Evolutionary conservation across 192 early-diverging fungal genomes (phyloP).

Genomic region (Entomortierella beljakovae): DNA sequence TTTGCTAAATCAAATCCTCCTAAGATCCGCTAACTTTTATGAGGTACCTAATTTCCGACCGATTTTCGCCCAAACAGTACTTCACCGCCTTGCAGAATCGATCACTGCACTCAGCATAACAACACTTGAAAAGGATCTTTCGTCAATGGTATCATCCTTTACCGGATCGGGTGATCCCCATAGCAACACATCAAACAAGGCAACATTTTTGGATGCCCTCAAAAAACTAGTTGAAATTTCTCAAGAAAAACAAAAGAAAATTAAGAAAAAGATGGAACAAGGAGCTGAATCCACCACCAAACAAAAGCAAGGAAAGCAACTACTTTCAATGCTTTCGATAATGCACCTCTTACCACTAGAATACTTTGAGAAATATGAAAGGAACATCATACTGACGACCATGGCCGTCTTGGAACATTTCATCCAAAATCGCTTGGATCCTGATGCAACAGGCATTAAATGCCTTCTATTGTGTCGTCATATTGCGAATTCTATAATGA

Average conservation of each 20-base stretch:
- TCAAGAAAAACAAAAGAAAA: not conserved
- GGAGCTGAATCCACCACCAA: not conserved
- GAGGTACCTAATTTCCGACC: slow-evolving; percentile 58
- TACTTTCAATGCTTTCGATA: slow-evolving; percentile 40
- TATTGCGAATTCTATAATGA: slow-evolving; percentile 51
- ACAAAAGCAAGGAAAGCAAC: slow-evolving; percentile 3
- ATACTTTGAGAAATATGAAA: slow-evolving; percentile 59
- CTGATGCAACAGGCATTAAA: slow-evolving; percentile 19
- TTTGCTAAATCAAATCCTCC: slow-evolving; percentile 45
- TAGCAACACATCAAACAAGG: not conserved
- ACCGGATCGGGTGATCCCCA: slow-evolving; percentile 1
- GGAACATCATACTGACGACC: slow-evolving; percentile 50
- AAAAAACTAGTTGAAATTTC: slow-evolving; percentile 11
- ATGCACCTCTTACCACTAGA: slow-evolving; percentile 62
- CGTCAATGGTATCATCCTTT: slow-evolving; percentile 20
- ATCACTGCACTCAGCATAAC: slow-evolving; percentile 21
- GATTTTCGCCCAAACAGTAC: slow-evolving; percentile 37
- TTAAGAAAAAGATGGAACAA: not conserved
- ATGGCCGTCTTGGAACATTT: slow-evolving; percentile 41
- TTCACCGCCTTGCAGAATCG: slow-evolving; percentile 19
- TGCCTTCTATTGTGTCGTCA: slow-evolving; percentile 49
- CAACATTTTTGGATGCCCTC: slow-evolving; percentile 26
- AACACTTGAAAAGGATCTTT: slow-evolving; percentile 15
- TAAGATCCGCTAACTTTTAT: slow-evolving; percentile 62
- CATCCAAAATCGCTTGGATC: slow-evolving; percentile 16